A percentile compares a stretch with the other conserved stretches of the same genome.
phyloP scores from a whole-genome alignment of 345 rosid species.

The Citropsis articulata region DNA sequence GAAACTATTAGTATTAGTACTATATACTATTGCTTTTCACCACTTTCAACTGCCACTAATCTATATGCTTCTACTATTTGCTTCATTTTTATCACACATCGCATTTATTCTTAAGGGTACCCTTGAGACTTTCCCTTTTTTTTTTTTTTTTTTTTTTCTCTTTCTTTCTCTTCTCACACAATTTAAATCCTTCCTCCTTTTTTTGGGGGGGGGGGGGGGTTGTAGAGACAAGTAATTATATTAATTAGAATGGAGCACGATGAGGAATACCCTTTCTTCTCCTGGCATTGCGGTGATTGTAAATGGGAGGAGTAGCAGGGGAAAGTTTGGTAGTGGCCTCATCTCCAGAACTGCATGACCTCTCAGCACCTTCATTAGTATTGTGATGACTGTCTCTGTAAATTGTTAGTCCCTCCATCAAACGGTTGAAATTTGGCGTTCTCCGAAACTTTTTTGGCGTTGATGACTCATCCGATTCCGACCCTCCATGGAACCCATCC shows the following conservation, averaged over 20 bases:
- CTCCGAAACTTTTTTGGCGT: constrained; percentile 69
- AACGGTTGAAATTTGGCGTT: constrained; percentile 53
- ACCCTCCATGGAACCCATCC: constrained; percentile 40
- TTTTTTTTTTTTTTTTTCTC: too few species aligned
- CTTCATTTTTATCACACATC: neutral
- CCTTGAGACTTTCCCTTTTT: neutral
- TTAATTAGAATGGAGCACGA: constrained; percentile 63
- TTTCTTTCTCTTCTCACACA: neutral
- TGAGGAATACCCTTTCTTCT: constrained; percentile 82
- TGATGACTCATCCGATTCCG: constrained; percentile 71
- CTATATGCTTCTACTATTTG: neutral
- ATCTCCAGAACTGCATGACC: constrained; percentile 57
- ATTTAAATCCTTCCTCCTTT: neutral
- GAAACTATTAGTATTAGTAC: neutral
- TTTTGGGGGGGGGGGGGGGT: too few species aligned
- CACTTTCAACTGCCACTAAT: neutral
- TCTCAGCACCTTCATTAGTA: constrained; percentile 26
- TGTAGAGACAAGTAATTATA: too few species aligned
- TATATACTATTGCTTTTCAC: neutral
- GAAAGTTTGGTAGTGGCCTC: constrained; percentile 49
- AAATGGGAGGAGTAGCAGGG: constrained; percentile 59
- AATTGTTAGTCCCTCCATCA: constrained; percentile 56
- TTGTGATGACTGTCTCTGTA: constrained; percentile 32
- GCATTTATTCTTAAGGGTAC: constrained; percentile 10
- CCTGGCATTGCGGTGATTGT: constrained; percentile 63